These are phyloP conservation scores for Thalassiosira profunda DNA, from an alignment of 108 stramenopile species.

Conservation along the genomic window DNA sequence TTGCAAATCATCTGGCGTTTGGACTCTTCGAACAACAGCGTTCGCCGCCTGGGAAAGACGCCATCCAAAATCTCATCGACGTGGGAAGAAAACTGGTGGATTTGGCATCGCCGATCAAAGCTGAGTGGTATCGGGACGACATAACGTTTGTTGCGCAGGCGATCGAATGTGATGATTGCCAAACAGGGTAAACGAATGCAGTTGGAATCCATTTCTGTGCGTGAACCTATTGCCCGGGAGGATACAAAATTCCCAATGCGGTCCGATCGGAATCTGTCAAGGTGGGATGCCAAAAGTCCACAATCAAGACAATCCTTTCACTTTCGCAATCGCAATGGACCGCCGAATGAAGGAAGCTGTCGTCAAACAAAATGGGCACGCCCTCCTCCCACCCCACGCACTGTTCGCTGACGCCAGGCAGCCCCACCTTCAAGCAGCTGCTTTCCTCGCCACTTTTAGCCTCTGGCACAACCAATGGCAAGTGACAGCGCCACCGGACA, in stretches of 20 bases:
- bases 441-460: not conserved
- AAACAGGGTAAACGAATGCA: not conserved
- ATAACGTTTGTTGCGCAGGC: conserved; percentile 42
- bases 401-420: conserved; percentile 18
- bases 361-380: conserved; percentile 64
- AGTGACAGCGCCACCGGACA: conserved; percentile 66
- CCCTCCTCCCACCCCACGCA: conserved; percentile 44
- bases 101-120: conserved; percentile 37
- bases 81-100: conserved; percentile 23
- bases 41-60: too few relatives aligned
- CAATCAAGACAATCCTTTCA: conserved; percentile 59
- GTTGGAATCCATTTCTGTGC: not conserved
- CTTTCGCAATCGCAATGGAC: conserved; percentile 23
- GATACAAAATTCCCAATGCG: conserved; percentile 60
- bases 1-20: conserved; percentile 57
- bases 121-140: conserved; percentile 45
- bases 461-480: conserved; percentile 49
- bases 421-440: conserved; percentile 42
- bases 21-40: too few relatives aligned
- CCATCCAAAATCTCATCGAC: conserved; percentile 10
- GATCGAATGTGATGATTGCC: conserved; percentile 14
- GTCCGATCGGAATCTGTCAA: conserved; percentile 50
- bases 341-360: conserved; percentile 68
- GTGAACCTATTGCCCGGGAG: conserved; percentile 46
- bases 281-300: conserved; percentile 71